These are phyloP conservation scores for Auriscalpium vulgare DNA, from an alignment of 768 basidiomycete genomes.

Conservation along the genomic window DNA sequence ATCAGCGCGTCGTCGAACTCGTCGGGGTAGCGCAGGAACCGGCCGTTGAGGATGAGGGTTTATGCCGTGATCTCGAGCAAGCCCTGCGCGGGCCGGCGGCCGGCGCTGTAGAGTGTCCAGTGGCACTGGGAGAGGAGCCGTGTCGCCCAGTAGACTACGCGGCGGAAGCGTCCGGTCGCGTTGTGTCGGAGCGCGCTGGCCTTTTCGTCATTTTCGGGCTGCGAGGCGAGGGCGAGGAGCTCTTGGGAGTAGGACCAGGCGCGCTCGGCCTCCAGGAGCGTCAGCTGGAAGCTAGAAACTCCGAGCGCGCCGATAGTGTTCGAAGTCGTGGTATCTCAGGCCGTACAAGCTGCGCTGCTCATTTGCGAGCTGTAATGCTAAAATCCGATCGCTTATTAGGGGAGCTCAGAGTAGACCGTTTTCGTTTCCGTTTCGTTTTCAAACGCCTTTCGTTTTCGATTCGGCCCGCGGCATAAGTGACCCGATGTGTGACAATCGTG, in stretches of 20 bases:
- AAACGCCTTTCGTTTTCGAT: too few species aligned
- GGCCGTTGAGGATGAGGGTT: slow-evolving; percentile 74
- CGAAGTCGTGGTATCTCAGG: slow-evolving; percentile 81
- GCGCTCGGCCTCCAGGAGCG: slow-evolving; percentile 87
- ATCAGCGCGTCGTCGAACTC: slow-evolving; percentile 69
- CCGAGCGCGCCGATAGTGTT: slow-evolving; percentile 63
- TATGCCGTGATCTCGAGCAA: slow-evolving; percentile 71
- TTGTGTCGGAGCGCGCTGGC: slow-evolving; percentile 58
- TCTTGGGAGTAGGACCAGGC: slow-evolving; percentile 90
- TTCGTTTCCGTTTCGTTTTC: too few species aligned
- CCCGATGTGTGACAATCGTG: too few species aligned
- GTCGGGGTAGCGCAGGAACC: slow-evolving; percentile 69
- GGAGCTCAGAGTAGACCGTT: too few species aligned
- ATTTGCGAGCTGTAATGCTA: slow-evolving; percentile 79
- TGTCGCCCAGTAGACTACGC: slow-evolving; percentile 71
- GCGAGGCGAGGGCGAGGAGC: slow-evolving; percentile 42
- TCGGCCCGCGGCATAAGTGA: too few species aligned
- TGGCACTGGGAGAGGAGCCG: slow-evolving; percentile 71
- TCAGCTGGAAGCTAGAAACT: slow-evolving; percentile 58
- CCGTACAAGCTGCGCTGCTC: slow-evolving; percentile 90
- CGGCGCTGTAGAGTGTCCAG: slow-evolving; percentile 43
- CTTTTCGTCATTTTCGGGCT: slow-evolving; percentile 29
- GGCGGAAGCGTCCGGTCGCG: slow-evolving; percentile 73
- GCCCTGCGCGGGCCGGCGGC: slow-evolving; percentile 46
- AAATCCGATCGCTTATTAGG: background rate